Evolutionary conservation across 1,284 basidiomycete genomes (phyloP).

Genomic region (Ustilago nuda): DNA sequence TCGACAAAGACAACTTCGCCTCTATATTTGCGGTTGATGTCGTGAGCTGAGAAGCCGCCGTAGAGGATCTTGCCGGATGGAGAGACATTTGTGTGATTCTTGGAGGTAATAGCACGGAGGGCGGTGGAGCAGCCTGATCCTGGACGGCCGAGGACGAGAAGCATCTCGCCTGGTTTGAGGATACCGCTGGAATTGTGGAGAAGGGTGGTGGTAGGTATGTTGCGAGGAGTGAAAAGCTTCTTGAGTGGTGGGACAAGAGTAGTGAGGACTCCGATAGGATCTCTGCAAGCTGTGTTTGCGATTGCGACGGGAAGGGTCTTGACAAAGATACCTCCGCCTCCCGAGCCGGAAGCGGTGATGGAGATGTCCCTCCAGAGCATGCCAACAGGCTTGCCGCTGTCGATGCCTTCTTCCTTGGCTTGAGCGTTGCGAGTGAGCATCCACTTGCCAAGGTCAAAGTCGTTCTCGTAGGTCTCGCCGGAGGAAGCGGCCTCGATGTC

Average conservation of each 20-base stretch:
- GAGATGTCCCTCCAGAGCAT: conserved; percentile 57
- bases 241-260: conserved; percentile 45
- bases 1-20: conserved; percentile 56
- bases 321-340: conserved; percentile 56
- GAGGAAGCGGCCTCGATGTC: conserved; percentile 21
- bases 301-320: conserved; percentile 60
- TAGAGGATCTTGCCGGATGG: conserved; percentile 55
- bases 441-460: conserved; percentile 57
- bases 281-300: conserved; percentile 52
- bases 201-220: conserved; percentile 37
- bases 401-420: conserved; percentile 47
- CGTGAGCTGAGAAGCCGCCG: conserved; percentile 44
- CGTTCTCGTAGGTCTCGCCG: conserved; percentile 16
- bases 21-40: conserved; percentile 50
- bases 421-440: conserved; percentile 44
- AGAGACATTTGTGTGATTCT: conserved; percentile 43
- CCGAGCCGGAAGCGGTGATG: conserved; percentile 50
- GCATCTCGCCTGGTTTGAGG: conserved; percentile 61
- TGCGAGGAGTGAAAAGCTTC: conserved; percentile 35
- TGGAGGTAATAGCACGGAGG: conserved; percentile 56
- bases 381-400: conserved; percentile 56
- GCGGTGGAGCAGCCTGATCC: conserved; percentile 59
- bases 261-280: conserved; percentile 54
- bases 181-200: conserved; percentile 49
- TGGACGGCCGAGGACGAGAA: conserved; percentile 62